Evolutionary conservation across 495 filamentous ascomycete genomes (phyloP).

Genomic region (Hyaloscypha hepaticicola): DNA sequence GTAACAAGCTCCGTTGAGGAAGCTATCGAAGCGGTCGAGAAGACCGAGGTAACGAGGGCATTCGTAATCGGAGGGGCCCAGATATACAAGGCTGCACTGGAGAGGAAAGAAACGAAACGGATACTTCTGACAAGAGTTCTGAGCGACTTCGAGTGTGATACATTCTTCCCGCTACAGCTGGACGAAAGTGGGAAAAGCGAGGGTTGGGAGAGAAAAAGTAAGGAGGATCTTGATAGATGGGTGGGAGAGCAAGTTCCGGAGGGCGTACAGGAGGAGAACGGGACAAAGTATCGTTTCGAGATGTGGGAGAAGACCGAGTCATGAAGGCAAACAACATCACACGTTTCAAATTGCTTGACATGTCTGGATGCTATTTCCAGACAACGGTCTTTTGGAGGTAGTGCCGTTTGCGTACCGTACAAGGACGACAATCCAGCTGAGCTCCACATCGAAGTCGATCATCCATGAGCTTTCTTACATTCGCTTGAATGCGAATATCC

Average conservation of each 20-base stretch:
- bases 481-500: neutral
- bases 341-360: neutral
- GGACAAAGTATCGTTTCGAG: slow-evolving; percentile 62
- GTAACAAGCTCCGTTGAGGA: slow-evolving; percentile 49
- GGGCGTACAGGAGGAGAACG: slow-evolving; percentile 53
- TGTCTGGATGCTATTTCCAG: neutral
- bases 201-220: slow-evolving; percentile 50
- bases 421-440: neutral
- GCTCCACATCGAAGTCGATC: neutral
- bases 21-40: slow-evolving; percentile 48
- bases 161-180: slow-evolving; percentile 70
- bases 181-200: slow-evolving; percentile 34
- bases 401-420: neutral
- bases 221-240: slow-evolving; percentile 53
- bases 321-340: neutral
- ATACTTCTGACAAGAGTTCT: slow-evolving; percentile 65
- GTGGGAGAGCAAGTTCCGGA: slow-evolving; percentile 56
- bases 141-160: slow-evolving; percentile 81
- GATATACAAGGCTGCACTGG: slow-evolving; percentile 73
- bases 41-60: slow-evolving; percentile 42
- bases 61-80: slow-evolving; percentile 91
- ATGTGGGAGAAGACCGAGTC: slow-evolving; percentile 47
- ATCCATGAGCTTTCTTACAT: neutral
- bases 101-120: slow-evolving; percentile 43
- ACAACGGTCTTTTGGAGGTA: neutral